These are phyloP conservation scores for Hymenoscyphus linearis DNA, from an alignment of 2,329 filamentous ascomycete species.

Conservation along the genomic window DNA sequence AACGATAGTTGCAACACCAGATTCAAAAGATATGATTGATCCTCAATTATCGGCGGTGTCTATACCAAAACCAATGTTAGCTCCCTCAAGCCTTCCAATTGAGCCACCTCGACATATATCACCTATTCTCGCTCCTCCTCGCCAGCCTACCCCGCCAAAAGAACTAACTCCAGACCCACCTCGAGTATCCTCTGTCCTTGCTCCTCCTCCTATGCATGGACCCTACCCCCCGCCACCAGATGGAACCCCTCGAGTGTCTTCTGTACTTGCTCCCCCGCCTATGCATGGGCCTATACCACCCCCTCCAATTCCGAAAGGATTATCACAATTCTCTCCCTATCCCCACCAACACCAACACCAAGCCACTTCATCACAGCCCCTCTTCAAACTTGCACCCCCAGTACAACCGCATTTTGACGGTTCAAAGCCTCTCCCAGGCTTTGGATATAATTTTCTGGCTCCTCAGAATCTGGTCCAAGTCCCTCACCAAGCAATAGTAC, in stretches of 20 bases:
- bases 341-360: too few relatives aligned
- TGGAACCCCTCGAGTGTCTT: conserved; percentile 15
- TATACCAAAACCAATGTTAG: background rate
- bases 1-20: background rate
- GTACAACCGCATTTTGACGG: conserved; percentile 26
- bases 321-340: background rate
- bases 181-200: conserved; percentile 8
- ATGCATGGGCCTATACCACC: conserved; percentile 14
- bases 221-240: conserved; percentile 17
- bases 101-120: background rate
- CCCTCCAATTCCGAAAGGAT: conserved; percentile 18
- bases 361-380: conserved; percentile 9
- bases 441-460: conserved; percentile 24
- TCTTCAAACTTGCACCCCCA: conserved; percentile 8
- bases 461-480: conserved; percentile 1
- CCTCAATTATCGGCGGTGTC: background rate
- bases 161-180: conserved; percentile 6
- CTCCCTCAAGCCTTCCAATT: background rate
- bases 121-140: conserved; percentile 3
- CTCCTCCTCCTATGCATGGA: conserved; percentile 16
- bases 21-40: conserved; percentile 1
- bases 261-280: conserved; percentile 23
- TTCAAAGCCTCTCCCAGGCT: conserved; percentile 30
- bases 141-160: background rate
- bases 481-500: background rate